Evolutionary conservation across 2,329 filamentous ascomycete species (phyloP).

Genomic region (Fusarium albosuccineum): DNA sequence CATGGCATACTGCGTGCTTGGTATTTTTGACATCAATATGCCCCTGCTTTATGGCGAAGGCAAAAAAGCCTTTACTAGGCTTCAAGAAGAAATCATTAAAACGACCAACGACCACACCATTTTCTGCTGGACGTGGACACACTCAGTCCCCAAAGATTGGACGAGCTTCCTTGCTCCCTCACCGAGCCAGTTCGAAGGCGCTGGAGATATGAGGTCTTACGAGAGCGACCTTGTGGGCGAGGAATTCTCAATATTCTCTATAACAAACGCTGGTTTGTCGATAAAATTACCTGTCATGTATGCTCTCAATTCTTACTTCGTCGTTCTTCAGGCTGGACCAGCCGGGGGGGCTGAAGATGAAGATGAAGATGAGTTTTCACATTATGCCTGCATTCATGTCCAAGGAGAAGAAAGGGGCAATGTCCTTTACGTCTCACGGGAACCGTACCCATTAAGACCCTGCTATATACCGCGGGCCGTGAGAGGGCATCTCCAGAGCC

Average conservation of each 20-base stretch:
- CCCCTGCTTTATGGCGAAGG: slow-evolving; percentile 14
- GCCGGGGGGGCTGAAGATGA: too few relatives aligned
- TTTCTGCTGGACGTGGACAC: slow-evolving; percentile 1
- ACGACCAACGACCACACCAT: slow-evolving; percentile 9
- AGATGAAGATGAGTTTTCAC: too few relatives aligned
- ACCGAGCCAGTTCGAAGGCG: background rate
- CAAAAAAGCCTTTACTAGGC: slow-evolving; percentile 2
- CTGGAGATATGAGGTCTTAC: background rate
- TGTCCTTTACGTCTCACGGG: background rate
- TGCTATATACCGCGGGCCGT: too few relatives aligned
- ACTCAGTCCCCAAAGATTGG: background rate
- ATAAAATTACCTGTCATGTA: slow-evolving; percentile 1
- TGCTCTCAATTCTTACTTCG: background rate
- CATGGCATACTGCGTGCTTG: slow-evolving; percentile 18
- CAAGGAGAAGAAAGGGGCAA: background rate
- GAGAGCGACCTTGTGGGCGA: background rate
- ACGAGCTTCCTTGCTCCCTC: background rate
- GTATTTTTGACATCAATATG: slow-evolving; percentile 18
- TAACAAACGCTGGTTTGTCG: slow-evolving; percentile 1
- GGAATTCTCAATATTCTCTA: background rate
- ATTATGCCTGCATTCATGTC: background rate
- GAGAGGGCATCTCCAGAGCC: too few relatives aligned
- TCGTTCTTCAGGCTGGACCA: too few relatives aligned
- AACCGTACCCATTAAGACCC: background rate
- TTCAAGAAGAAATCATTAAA: slow-evolving; percentile 13